Conservation (phyloP, 441 rosid species). For the Eruca vesicaria region DNA sequence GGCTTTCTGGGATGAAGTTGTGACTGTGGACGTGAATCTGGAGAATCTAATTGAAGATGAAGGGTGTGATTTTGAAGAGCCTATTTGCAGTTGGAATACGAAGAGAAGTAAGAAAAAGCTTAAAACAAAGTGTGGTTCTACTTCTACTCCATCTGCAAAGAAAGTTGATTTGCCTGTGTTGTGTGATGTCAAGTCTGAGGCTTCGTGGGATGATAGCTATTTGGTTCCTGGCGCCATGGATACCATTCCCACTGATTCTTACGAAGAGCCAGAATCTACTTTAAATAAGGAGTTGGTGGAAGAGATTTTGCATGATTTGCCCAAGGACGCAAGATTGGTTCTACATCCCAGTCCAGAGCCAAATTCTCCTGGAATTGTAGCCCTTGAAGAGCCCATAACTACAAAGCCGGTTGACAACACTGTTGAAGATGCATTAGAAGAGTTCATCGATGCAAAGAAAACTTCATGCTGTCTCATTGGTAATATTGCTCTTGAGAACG, state of each 20-base stretch:
- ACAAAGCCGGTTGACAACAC: background rate
- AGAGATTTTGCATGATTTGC: slow-evolving; percentile 25
- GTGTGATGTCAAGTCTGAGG: slow-evolving; percentile 42
- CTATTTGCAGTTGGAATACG: slow-evolving; percentile 52
- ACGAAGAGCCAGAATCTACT: slow-evolving; percentile 32
- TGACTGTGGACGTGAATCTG: background rate
- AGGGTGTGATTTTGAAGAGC: slow-evolving; percentile 50
- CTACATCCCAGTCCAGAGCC: slow-evolving; percentile 23
- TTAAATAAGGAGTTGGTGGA: slow-evolving; percentile 16
- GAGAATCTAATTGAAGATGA: slow-evolving; percentile 28
- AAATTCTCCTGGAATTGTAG: background rate
- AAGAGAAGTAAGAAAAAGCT: slow-evolving; percentile 41
- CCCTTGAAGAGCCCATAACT: background rate
- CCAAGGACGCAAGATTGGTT: slow-evolving; percentile 16
- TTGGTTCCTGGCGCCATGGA: slow-evolving; percentile 36
- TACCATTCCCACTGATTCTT: slow-evolving; percentile 8
- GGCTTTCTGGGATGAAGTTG: slow-evolving; percentile 34
- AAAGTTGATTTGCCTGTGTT: slow-evolving; percentile 25
- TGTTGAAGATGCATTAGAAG: slow-evolving; percentile 12
- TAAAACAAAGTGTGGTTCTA: slow-evolving; percentile 25
- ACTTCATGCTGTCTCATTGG: slow-evolving; percentile 31
- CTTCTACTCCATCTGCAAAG: slow-evolving; percentile 28
- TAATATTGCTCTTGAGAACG: slow-evolving; percentile 31
- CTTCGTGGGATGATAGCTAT: slow-evolving; percentile 35
- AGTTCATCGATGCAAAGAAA: slow-evolving; percentile 4